Conservation (phyloP, 768 basidiomycete species). For the Amanita jacksonii region DNA sequence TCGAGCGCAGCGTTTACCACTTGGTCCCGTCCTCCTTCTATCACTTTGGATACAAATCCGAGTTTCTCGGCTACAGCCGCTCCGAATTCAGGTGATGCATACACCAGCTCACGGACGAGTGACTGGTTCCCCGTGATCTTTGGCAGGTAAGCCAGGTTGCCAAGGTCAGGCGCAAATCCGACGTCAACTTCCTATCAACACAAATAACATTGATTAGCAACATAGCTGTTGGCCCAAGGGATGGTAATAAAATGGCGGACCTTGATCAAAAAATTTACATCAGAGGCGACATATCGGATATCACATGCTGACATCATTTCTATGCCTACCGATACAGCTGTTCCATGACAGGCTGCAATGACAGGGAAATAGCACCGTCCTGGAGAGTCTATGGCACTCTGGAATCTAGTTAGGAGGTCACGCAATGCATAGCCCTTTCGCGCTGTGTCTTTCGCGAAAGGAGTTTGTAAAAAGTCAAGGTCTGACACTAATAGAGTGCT, state of each 20-base stretch:
- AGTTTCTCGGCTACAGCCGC: conserved; percentile 56
- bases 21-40: conserved; percentile 53
- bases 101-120: conserved; percentile 63
- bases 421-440: conserved; percentile 41
- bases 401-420: conserved; percentile 47
- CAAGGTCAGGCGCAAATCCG: conserved; percentile 82
- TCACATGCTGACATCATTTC: conserved; percentile 74
- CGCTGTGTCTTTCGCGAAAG: conserved; percentile 34
- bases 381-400: conserved; percentile 58
- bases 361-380: conserved; percentile 70
- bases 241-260: no score
- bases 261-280: conserved; percentile 63
- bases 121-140: conserved; percentile 71
- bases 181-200: conserved; percentile 71
- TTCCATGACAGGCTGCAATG: conserved; percentile 72
- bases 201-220: neutral
- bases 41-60: conserved; percentile 67
- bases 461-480: conserved; percentile 18
- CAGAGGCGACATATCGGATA: conserved; percentile 60
- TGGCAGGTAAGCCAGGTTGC: conserved; percentile 73
- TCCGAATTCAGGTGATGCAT: conserved; percentile 63
- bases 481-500: conserved; percentile 17
- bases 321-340: conserved; percentile 66
- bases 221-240: no score
- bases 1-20: conserved; percentile 61